phyloP scores from a whole-genome alignment of 306 rosid genomes.

The Dryas octopetala region DNA sequence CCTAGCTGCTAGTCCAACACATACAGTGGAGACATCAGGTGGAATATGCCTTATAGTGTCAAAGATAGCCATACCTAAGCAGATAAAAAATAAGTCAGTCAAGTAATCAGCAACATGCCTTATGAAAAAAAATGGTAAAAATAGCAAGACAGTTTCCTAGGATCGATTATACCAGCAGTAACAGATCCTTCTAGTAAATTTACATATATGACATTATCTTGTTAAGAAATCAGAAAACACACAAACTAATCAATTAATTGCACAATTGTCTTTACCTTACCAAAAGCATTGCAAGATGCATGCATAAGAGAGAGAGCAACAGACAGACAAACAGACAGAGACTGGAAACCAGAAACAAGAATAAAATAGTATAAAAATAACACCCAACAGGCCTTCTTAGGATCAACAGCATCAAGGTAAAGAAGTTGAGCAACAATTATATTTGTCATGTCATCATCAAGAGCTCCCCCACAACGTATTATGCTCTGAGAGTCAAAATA shows the following conservation, averaged over 20 bases:
- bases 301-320: not conserved
- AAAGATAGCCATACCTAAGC: conserved; percentile 87
- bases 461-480: conserved; percentile 99
- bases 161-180: conserved; percentile 73
- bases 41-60: conserved; percentile 95
- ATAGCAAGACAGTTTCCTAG: conserved; percentile 7
- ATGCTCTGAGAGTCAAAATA: too few relatives aligned
- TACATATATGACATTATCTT: conserved; percentile 96
- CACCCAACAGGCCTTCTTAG: conserved; percentile 90
- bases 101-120: not conserved
- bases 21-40: conserved; percentile 94
- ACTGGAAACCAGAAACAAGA: not conserved
- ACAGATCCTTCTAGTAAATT: conserved; percentile 99
- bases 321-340: not conserved
- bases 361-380: not conserved
- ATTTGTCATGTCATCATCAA: conserved; percentile 99
- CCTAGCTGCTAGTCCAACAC: conserved; percentile 99
- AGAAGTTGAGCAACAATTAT: conserved; percentile 96
- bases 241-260: conserved; percentile 17
- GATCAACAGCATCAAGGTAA: conserved; percentile 94
- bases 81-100: conserved; percentile 25
- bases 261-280: not conserved
- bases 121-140: not conserved
- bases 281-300: not conserved
- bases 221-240: conserved; percentile 37